phyloP scores from a whole-genome alignment of 2,329 filamentous ascomycete species.

The Colletotrichum sp. region DNA sequence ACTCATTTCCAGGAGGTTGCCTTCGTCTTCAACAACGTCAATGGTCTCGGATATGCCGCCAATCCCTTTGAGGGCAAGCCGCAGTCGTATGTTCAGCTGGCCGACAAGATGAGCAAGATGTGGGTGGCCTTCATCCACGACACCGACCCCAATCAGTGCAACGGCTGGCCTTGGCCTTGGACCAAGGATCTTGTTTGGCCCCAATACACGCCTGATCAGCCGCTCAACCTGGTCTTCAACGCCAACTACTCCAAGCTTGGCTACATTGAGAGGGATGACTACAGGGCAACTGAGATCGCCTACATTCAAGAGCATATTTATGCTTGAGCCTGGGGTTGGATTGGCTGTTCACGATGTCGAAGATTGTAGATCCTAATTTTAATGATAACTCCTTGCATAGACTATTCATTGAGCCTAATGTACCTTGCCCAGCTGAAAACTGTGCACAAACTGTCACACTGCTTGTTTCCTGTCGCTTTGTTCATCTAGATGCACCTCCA shows the following conservation, averaged over 20 bases:
- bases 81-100: slow-evolving; percentile 43
- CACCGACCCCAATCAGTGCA: slow-evolving; percentile 43
- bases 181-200: slow-evolving; percentile 40
- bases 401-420: not conserved
- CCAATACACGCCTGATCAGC: slow-evolving; percentile 41
- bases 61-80: slow-evolving; percentile 46
- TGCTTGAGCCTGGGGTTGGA: not conserved
- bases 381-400: not conserved
- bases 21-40: slow-evolving; percentile 55
- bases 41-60: slow-evolving; percentile 56
- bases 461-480: not conserved
- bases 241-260: slow-evolving; percentile 44
- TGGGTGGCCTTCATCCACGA: slow-evolving; percentile 56
- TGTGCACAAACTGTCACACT: not conserved
- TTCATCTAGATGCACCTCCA: fast-evolving
- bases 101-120: slow-evolving; percentile 53
- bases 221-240: slow-evolving; percentile 55
- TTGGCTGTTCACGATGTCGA: not conserved
- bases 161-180: not conserved
- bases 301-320: slow-evolving; percentile 33
- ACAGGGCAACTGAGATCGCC: slow-evolving; percentile 44
- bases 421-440: not conserved
- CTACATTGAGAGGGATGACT: slow-evolving; percentile 50
- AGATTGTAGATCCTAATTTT: not conserved
- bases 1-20: slow-evolving; percentile 32